phyloP scores from a whole-genome alignment of 2,329 filamentous ascomycete species.

The Calonectria naviculata region DNA sequence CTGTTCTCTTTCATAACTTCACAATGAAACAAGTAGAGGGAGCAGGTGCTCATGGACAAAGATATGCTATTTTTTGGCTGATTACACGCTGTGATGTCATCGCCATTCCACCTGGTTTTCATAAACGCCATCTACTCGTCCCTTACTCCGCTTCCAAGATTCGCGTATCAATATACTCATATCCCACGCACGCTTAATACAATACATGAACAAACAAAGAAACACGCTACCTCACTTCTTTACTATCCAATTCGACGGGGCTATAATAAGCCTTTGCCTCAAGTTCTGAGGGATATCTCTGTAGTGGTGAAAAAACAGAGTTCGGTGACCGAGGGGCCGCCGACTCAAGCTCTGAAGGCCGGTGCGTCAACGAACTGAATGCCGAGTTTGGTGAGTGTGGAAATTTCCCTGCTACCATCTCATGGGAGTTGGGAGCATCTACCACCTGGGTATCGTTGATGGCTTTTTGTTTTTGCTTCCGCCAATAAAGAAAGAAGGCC shows the following conservation, averaged over 20 bases:
- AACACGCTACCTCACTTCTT: background rate
- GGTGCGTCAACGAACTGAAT: background rate
- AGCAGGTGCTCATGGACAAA: background rate
- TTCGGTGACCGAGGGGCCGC: background rate
- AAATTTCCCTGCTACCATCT: background rate
- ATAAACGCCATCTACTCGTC: background rate
- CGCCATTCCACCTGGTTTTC: background rate
- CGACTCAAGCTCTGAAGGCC: background rate
- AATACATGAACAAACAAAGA: background rate
- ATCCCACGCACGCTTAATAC: background rate
- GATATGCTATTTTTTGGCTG: background rate
- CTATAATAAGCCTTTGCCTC: background rate
- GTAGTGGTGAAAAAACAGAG: background rate
- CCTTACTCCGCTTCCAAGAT: background rate
- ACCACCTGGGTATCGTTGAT: background rate
- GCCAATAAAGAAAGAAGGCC: conserved; percentile 6
- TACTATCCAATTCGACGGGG: background rate
- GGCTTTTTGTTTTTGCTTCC: background rate
- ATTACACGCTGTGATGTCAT: background rate
- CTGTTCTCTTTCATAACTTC: background rate
- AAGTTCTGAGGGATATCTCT: background rate
- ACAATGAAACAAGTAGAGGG: background rate
- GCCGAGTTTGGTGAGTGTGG: background rate
- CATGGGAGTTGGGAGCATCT: background rate
- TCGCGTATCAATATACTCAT: background rate